Base-by-base conservation (phyloP, 1,139 yeast species). In the Pichia sp. region DNA sequence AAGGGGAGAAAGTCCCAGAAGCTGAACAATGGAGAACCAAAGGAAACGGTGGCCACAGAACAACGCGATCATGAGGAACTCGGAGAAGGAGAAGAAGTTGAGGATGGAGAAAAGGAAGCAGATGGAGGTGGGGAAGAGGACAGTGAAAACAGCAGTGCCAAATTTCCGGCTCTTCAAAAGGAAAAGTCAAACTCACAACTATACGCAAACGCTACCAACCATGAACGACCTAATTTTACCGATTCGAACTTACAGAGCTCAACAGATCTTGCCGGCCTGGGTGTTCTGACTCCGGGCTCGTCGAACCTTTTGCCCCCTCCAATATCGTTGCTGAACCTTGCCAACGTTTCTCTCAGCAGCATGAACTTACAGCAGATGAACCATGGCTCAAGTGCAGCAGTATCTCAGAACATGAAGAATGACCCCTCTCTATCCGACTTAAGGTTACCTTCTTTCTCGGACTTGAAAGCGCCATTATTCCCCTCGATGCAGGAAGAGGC, bases 371-470 rank as follows among this genome's bases (percentile, higher is more conserved):
- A 44, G 12, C 50, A 51, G 29, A 17, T 52, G 6, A 38, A 38
- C 41, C 16, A 20, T 4, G 14, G 41, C 17, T 38, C 41, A 4
- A 17, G 41, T 6, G 41, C 6, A 14, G 17, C 41, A 38, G 9
- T 38, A n/a, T 14, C 41, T n/a, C 41, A 38, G 17, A 38, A 38
- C 16, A 38, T 38, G 17, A 38, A n/a, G 41, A n/a, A 36, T 20
- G 47, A 41, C 16, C 46, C 33, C 29, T 45, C 55, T 17, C 27
- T 54, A 8, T 40, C 56, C 6, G 49, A 48, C 12, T 29, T 51
- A 36, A 14, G 36, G 17, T 16, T 56, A 33, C 58, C 58, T 3
- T 59, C 61, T 9, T 59, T 57, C 34, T 44, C 57, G 1, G 61
- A 59, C 33, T 33, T 58, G n/a, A 57, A 55, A 36, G 8, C 44